Base-by-base conservation (phyloP, 2,329 filamentous ascomycete species). In the Penicillium sp. region DNA sequence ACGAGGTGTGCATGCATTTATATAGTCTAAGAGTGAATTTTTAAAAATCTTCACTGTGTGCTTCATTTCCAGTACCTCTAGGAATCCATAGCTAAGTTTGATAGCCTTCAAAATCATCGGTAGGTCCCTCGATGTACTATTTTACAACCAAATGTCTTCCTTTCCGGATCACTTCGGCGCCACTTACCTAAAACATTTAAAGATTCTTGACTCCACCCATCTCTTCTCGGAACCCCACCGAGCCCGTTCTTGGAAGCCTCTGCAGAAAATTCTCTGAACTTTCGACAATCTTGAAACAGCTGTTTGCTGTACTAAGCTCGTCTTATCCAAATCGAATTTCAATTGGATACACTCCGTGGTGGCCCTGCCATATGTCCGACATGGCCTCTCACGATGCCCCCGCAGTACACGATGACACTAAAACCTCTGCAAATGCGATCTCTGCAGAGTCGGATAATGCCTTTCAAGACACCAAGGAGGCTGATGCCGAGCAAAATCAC, bases 171-270 rank as follows among this genome's bases (percentile, higher is more conserved):
- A 8, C 11, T 13, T 10, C 19, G 33, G 9, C 27, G 43, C 43
- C 25, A 31, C 40, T 55, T 66, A 66, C 64, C 58, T 65, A 65
- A 66, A 43, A 65, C 21, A n/a, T 25, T 48, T 48, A 48, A 60
- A 60, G 41, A 61, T 53, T 57, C 54, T 34, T 15, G 47, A n/a
- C 53, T 61, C 59, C 58, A 53, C 60, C 27, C 27, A 46, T 33
- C n/a, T 27, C 9, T 50, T 34, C 21, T 33, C 34, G 50, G 54
- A 49, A 41, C 57, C 58, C 34, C 58, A 40, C 59, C 43, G 49
- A 40, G 39, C 15, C 27, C 27, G 27, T 27, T 39, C 59, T 39
- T 39, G 36, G 36, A 55, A 59, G 45, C 57, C 55, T 34, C 5
- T 36, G 45, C 45, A 36, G 62, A 63, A 63, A 60, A 52, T 36